These are phyloP conservation scores for Peronosclerospora sorghi DNA, from an alignment of 352 stramenopile species.

Conservation along the genomic window DNA sequence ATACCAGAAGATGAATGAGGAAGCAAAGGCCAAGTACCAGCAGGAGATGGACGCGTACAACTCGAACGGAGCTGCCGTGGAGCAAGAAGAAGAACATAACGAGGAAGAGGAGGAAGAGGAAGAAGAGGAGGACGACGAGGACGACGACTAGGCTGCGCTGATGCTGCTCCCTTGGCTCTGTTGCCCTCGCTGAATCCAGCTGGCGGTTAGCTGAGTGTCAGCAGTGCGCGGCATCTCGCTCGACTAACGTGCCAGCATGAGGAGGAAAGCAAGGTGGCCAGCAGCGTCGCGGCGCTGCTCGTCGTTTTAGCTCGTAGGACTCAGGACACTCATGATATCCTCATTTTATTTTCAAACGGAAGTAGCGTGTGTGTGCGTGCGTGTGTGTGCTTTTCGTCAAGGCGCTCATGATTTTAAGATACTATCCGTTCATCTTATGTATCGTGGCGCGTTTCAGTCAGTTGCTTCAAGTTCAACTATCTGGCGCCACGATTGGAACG, in stretches of 20 bases:
- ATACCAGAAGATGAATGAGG: conserved; percentile 82
- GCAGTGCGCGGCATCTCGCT: neutral
- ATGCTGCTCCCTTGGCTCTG: neutral
- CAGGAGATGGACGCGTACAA: conserved; percentile 89
- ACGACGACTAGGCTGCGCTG: conserved; percentile 42
- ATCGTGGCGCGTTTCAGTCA: conserved; percentile 9
- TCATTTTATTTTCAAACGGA: conserved; percentile 28
- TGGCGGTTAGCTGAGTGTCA: neutral
- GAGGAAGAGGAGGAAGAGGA: conserved; percentile 53
- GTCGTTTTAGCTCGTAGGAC: conserved; percentile 26
- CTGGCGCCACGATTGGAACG: conserved; percentile 6
- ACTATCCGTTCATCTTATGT: too few species aligned
- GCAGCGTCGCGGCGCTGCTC: neutral
- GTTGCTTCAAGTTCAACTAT: conserved; percentile 13
- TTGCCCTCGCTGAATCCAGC: neutral
- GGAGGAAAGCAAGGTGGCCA: conserved; percentile 5
- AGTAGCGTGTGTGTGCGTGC: conserved; percentile 7
- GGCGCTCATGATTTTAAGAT: too few species aligned
- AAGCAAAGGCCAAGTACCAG: conserved; percentile 83
- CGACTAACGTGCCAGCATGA: neutral
- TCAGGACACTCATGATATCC: conserved; percentile 17
- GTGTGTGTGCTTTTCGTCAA: too few species aligned
- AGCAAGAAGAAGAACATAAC: conserved; percentile 58
- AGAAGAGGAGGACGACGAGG: conserved; percentile 20
- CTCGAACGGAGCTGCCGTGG: conserved; percentile 46